Base-by-base conservation (phyloP, 345 rosid species). In the Brassica rapa region DNA sequence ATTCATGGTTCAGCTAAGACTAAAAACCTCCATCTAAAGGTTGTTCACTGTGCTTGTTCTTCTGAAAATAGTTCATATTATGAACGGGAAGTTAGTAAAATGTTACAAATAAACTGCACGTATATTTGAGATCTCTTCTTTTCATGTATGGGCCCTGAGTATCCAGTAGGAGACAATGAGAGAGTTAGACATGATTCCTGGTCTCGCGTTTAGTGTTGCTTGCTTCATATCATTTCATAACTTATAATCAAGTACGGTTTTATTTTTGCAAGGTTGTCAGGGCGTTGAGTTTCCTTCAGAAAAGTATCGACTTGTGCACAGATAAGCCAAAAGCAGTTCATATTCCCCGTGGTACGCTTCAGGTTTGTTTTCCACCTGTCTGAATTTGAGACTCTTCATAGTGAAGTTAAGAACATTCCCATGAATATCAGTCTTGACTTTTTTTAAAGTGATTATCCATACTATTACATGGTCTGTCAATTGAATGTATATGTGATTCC, bases 331-430 rank as follows among this genome's bases (percentile, higher is more conserved):
- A 85, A 81, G 88, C 87, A 71, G 88, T 90, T 80, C 82, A 85
- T 73, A 88, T 94, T 73, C 92, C 95, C 64, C 96, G 98, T 72
- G 98, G 98, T 73, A 92, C 98, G 32, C 97, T 94, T 77, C 97
- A 94, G 97, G 98, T 94, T 80, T 84, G 96, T 85, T 79, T 79
- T 83, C 71, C 29, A 27, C 60, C 73, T 59, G 10, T 24, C 33
- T 0, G 46, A 55, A 53, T 70, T 70, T 66, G 43, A 74, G 66
- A 49, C 65, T 66, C 78, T 61, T 66, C 53, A 4, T 49, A 25
- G 24, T 49, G 63, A 16, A 1, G 8, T n/a, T 61, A 68, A 30
- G 37, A 41, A 55, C 66, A 27, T 41, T 41, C 30, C 67, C 55
- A 43, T 24, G 12, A 15, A 21, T 25, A 39, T 46, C 35, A 39